Base-by-base conservation (phyloP, 768 basidiomycete genomes). In the Mycena maculata region DNA sequence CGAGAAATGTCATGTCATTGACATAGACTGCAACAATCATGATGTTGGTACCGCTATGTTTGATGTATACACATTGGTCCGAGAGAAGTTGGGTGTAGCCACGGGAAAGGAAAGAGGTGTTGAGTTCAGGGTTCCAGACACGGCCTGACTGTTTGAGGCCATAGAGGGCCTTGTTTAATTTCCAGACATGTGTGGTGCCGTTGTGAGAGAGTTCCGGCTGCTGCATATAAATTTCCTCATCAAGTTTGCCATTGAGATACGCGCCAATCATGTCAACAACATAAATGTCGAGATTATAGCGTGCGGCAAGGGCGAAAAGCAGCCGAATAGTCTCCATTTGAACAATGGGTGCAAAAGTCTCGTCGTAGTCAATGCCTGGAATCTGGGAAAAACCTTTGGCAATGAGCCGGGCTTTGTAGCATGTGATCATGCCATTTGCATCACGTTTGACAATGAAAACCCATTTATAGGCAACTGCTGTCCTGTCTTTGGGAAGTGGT, bases 371-470 rank as follows among this genome's bases (percentile, higher is more conserved):
- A 22, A 78, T 41, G 16, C 81, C 79, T 9, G 73, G 74, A 15
- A 74, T 68, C 57, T 82, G 81, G 0, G 73, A 67, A 68, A 74
- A 81, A 3, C 71, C 71, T 52, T 65, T 65, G 25, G 61, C 71
- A 28, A 72, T 65, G 31, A 72, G 68, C 0, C 68, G 28, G 13
- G 69, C 71, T 64, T 83, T 82, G 72, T 77, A 75, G 25, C 59
- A 15, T 62, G 52, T 50, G 48, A 79, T 65, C 1, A 54, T 63
- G 22, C 80, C 80, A 9, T 69, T 23, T 5, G 59, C 68, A 57
- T 81, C 74, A 15, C 63, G 57, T 68, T 83, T 83, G 42, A 70
- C 55, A 45, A 63, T 70, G 65, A 75, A 81, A 12, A 74, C 70
- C 74, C 74, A 75, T 60, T 73, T 74, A 20, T 71, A 74, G 0